Conservation (phyloP, 1,139 yeast species). For the Taiozyma sp. region DNA sequence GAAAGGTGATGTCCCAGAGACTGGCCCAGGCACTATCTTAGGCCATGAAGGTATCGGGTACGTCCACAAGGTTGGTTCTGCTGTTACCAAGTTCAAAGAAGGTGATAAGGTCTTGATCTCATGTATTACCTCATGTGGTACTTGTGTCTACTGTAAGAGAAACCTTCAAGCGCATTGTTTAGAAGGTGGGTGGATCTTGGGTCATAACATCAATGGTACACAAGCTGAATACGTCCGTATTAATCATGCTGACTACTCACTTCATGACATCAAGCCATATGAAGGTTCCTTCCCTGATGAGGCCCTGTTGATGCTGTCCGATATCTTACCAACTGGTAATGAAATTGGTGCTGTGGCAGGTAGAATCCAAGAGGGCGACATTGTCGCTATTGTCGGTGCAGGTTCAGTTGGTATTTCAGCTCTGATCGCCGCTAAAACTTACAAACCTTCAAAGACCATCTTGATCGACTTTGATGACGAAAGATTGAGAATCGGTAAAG, state of each 20-base stretch:
- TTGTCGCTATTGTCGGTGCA: slow-evolving; percentile 43
- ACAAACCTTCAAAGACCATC: slow-evolving; percentile 33
- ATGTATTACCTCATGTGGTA: slow-evolving; percentile 45
- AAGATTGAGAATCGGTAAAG: slow-evolving; percentile 35
- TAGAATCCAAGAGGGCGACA: slow-evolving; percentile 34
- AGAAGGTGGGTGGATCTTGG: slow-evolving; percentile 41
- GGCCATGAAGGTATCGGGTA: slow-evolving; percentile 53
- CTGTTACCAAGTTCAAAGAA: slow-evolving; percentile 30
- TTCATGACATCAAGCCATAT: slow-evolving; percentile 28
- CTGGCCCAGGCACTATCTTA: slow-evolving; percentile 36
- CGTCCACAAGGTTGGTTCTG: slow-evolving; percentile 34
- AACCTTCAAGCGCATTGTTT: slow-evolving; percentile 37
- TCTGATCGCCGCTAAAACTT: slow-evolving; percentile 32
- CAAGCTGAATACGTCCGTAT: slow-evolving; percentile 41
- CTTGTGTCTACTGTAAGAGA: slow-evolving; percentile 43
- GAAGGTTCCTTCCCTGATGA: slow-evolving; percentile 29
- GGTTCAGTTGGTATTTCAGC: slow-evolving; percentile 45
- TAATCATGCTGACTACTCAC: slow-evolving; percentile 37
- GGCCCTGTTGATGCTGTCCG: slow-evolving; percentile 36
- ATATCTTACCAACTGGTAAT: slow-evolving; percentile 41
- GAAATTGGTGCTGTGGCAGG: slow-evolving; percentile 40
- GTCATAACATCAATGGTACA: slow-evolving; percentile 37
- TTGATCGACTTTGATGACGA: slow-evolving; percentile 39
- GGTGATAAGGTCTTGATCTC: slow-evolving; percentile 44
- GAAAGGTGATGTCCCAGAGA: slow-evolving; percentile 45